Percentiles rank a stretch among this genome's conserved stretches.
Evolutionary conservation across 1,139 yeast species (phyloP).

Genomic region (Geotrichum fermentans): DNA sequence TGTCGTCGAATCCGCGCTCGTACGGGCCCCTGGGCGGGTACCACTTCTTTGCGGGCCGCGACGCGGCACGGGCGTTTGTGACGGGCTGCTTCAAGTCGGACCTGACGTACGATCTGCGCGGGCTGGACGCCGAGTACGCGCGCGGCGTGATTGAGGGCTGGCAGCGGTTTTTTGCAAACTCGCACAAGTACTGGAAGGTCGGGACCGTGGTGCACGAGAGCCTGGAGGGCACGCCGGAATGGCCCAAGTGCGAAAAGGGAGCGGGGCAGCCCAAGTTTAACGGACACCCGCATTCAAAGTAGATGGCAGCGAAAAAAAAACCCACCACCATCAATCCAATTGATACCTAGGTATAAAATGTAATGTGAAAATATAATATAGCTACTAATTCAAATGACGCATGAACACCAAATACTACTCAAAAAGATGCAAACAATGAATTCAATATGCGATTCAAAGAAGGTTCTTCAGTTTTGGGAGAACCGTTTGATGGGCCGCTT

Average conservation of each 20-base stretch:
- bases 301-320: no score
- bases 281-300: no score
- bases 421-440: no score
- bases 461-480: no score
- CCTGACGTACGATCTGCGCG: constrained; percentile 65
- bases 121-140: constrained; percentile 40
- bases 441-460: no score
- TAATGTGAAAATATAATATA: no score
- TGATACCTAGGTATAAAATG: no score
- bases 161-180: constrained; percentile 49
- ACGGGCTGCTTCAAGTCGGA: constrained; percentile 66
- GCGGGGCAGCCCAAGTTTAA: constrained; percentile 9
- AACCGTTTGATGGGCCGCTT: no score
- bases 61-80: constrained; percentile 67
- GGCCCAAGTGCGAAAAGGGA: constrained; percentile 15
- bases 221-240: constrained; percentile 15
- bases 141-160: constrained; percentile 39
- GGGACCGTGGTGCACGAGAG: constrained; percentile 48
- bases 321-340: no score
- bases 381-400: no score
- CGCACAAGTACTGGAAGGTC: constrained; percentile 57
- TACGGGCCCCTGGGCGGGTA: constrained; percentile 70
- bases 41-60: constrained; percentile 58
- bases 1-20: constrained; percentile 47
- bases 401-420: no score